Conservation (phyloP, 768 basidiomycete species). For the Lepiota subincarnata region DNA sequence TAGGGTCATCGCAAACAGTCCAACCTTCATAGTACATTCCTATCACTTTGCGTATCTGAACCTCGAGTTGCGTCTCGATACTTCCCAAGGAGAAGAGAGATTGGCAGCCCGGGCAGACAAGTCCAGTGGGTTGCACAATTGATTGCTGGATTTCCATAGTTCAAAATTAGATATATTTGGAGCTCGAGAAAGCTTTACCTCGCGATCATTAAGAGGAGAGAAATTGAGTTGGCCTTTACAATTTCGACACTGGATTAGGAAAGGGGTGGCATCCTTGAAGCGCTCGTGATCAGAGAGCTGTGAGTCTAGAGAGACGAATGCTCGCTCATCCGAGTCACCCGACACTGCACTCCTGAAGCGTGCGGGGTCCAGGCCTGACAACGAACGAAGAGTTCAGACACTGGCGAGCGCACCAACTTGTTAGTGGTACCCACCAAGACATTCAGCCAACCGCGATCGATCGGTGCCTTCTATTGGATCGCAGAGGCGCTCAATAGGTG, state of each 20-base stretch:
- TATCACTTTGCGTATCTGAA: conserved; percentile 76
- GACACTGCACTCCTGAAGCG: conserved; percentile 31
- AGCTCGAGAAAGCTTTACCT: conserved; percentile 34
- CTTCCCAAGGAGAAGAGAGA: conserved; percentile 50
- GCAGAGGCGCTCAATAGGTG: conserved; percentile 92
- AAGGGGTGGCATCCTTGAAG: conserved; percentile 71
- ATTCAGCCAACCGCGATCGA: conserved; percentile 87
- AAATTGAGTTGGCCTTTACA: conserved; percentile 64
- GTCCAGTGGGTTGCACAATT: conserved; percentile 60
- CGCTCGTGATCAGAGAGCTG: conserved; percentile 85
- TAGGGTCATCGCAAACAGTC: conserved; percentile 82
- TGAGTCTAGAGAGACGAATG: conserved; percentile 81
- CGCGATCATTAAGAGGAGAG: conserved; percentile 52
- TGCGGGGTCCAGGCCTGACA: conserved; percentile 36
- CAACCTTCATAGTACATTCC: conserved; percentile 84
- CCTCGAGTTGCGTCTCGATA: conserved; percentile 80
- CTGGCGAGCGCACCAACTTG: not conserved
- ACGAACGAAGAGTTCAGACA: conserved; percentile 18
- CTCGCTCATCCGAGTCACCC: conserved; percentile 45
- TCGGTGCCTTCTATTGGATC: conserved; percentile 97
- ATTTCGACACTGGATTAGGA: conserved; percentile 70
- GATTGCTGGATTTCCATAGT: conserved; percentile 46
- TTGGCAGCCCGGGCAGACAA: conserved; percentile 67
- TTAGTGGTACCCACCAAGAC: conserved; percentile 59
- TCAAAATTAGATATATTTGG: not conserved